These are phyloP conservation scores for Pyrenopolyporus hunteri DNA, from an alignment of 495 filamentous ascomycete genomes.

Conservation along the genomic window DNA sequence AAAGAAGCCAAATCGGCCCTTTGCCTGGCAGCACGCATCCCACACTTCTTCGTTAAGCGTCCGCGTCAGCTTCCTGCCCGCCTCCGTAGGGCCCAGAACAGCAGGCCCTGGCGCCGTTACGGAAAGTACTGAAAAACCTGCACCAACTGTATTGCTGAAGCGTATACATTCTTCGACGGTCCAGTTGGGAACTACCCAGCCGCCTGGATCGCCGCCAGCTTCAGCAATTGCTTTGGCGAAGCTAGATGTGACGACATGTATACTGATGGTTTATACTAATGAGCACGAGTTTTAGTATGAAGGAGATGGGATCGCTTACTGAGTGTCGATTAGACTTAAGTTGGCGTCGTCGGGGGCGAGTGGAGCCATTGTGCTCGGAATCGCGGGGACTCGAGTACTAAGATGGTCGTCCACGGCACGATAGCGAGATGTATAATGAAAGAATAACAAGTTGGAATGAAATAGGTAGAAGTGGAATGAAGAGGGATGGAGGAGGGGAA, in stretches of 20 bases:
- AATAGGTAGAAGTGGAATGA: not conserved
- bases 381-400: not conserved
- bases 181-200: not conserved
- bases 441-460: too few relatives aligned
- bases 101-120: not conserved
- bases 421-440: too few relatives aligned
- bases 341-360: not conserved
- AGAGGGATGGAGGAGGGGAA: not conserved
- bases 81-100: not conserved
- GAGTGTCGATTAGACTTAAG: not conserved
- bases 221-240: not conserved
- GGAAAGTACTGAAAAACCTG: not conserved
- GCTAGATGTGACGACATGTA: not conserved
- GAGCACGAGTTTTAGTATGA: too few relatives aligned
- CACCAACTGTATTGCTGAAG: not conserved
- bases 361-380: not conserved
- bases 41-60: not conserved
- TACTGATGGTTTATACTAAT: not conserved
- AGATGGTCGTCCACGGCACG: too few relatives aligned
- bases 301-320: not conserved
- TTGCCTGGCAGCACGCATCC: not conserved
- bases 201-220: not conserved
- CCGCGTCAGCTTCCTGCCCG: not conserved
- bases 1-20: constrained; percentile 1
- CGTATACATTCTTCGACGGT: not conserved